Evolutionary conservation across 1,284 basidiomycete genomes (phyloP), one percentile per base, ranked within the genome.

Genomic region (Melanopsichium pennsylvanicum): DNA sequence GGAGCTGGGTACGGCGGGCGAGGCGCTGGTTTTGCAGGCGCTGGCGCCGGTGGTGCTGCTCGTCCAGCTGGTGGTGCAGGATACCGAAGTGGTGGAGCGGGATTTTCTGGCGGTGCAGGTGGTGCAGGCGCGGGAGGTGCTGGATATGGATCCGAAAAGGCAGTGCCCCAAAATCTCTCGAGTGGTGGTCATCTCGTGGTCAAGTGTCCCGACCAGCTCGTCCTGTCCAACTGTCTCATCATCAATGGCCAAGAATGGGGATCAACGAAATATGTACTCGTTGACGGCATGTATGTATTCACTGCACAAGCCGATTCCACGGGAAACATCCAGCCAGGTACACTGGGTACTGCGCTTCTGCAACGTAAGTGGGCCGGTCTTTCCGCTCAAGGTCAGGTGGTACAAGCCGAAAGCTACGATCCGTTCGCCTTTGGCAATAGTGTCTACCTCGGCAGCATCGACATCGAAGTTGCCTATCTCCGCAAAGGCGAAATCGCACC

Each of bases 291-390:
- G 35, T 79, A 66, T 32, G 74, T 78, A 33, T 77, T 81, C 42
- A 81, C 78, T 15, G 75, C 70, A 1, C 22, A 58, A 19, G 42
- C 66, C 21, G 77, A 80, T 43, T 41, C 61, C 2, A 79, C 78
- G 4, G 56, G 62, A 15, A 42, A 49, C 9, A 66, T 80, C 16
- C 59, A 64, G 31, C 66, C 64, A 10, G 68, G 75, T 22, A 75
- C 72, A 5, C 68, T 80, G 25, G 78, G 76, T 10, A 71, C 72
- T 0, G 76, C 72, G 8, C 34, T 66, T 26, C 52, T 79, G 37
- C 79, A 79, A 52, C 67, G 75, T 22, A 62, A 78, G 38, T 80
- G 79, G 76, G 76, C 76, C 4, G 67, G 69, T 18, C 74, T 81
- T 16, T 79, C 75, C 29, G 59, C 70, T 11, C 57, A 68, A 10